Percentiles rank a stretch among this genome's conserved stretches.
phyloP scores from a whole-genome alignment of 805 yeast species.

The Myxozyma sirexii region DNA sequence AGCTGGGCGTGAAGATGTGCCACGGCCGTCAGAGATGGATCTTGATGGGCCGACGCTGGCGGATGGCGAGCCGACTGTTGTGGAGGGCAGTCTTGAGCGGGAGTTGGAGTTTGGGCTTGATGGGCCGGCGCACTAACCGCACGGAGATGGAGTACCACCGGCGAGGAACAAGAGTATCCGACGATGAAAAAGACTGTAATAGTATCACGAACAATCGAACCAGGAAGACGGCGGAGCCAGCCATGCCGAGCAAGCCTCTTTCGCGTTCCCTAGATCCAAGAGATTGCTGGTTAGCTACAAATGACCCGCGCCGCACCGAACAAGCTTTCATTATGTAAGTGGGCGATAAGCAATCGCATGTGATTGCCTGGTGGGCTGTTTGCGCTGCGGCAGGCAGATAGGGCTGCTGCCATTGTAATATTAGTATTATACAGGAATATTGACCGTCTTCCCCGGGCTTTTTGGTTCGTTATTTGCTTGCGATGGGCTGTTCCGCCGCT shows the following conservation, averaged over 20 bases:
- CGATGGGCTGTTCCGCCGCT: neutral
- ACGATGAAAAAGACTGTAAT: too few species aligned
- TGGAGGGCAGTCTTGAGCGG: constrained; percentile 55
- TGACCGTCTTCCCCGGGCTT: too few species aligned
- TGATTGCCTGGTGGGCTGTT: too few species aligned
- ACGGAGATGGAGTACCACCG: too few species aligned
- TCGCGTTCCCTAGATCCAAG: neutral
- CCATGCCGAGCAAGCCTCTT: neutral
- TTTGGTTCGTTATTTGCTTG: too few species aligned
- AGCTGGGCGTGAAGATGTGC: constrained; percentile 36
- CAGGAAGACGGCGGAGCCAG: too few species aligned
- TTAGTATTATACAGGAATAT: neutral
- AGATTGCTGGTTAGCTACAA: neutral
- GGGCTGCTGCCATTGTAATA: neutral
- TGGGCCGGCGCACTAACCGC: constrained; percentile 40
- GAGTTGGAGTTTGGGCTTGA: constrained; percentile 72
- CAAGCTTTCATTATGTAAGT: neutral
- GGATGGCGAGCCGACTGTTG: constrained; percentile 41
- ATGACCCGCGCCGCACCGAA: neutral
- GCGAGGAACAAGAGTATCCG: too few species aligned
- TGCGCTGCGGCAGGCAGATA: too few species aligned
- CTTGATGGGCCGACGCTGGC: constrained; percentile 61
- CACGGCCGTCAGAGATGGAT: constrained; percentile 45
- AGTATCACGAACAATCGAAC: too few species aligned
- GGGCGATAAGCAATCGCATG: neutral